Evolutionary conservation across 768 basidiomycete species (phyloP), one percentile per base, ranked within the genome.

Genomic region (Leccinum ochraceum): DNA sequence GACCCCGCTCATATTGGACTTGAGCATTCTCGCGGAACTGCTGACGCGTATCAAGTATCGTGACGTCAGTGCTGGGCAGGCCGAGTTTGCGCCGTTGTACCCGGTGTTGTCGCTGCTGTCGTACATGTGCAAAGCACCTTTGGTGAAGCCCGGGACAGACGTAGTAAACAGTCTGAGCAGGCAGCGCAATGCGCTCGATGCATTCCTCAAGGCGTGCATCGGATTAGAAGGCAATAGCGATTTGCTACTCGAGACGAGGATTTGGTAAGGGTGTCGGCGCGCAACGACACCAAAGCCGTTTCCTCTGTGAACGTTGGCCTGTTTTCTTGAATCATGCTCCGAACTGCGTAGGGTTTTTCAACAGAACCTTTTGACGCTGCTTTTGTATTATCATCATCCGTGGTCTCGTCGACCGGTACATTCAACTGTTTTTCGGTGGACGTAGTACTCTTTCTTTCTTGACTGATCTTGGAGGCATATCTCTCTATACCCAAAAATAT

Each of bases 121-220:
- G 48, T 98, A 95, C 83, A 96, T 98, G 94, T 87, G 96, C 78
- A 97, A 97, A 83, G 95, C 94, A 0, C 94, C 94, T n/a, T 86
- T 95, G 70, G 94, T 95, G 77, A 95, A 95, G 81, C 92, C 91
- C 67, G 91, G 87, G 57, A 90, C 89, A 39, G 92, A 92, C 67
- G 94, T 98, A 67, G 89, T 98, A 77, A 99, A 99, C 86, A 90
- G 89, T 66, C 84, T 98, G 65, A 89, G 88, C 77, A 86, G 95
- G 74, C 96, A 99, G 82, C 88, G 96, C 72, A 92, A 94, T 62
- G 96, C 93, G 9, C 86, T 98, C 59, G 95, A 96, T 75, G 78
- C 83, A 46, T 97, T 96, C 87, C 81, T 97, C 71, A 96, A 95
- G 84, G 94, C 94, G 44, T 97, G 94, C 77, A 78, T 95, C 56